Percentiles rank a stretch among this genome's conserved stretches.
These are phyloP conservation scores for Micromonas pusilla DNA, from an alignment of 139 green algal genomes.

Conservation along the genomic window DNA sequence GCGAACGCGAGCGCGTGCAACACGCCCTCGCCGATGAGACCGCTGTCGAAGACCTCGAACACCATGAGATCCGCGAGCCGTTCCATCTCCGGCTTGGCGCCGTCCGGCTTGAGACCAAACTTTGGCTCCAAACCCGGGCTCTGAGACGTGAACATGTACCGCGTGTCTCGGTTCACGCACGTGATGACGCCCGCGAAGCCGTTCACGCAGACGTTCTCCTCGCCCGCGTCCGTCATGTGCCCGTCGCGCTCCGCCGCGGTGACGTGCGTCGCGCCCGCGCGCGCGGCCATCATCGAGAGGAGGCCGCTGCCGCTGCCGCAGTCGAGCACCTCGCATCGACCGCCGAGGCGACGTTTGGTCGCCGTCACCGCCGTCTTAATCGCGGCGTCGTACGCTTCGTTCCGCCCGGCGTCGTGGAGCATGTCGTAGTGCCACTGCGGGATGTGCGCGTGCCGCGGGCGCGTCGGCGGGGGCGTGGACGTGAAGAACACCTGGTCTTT, in stretches of 20 bases:
- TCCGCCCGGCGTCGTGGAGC: constrained; percentile 60
- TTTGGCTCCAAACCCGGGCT: background rate
- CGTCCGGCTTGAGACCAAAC: constrained; percentile 41
- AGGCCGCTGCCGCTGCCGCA: constrained; percentile 63
- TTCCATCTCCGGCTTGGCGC: constrained; percentile 52
- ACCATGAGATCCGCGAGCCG: constrained; percentile 43
- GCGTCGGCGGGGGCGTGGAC: constrained; percentile 20
- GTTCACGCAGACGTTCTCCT: constrained; percentile 59
- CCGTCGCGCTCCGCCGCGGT: constrained; percentile 45
- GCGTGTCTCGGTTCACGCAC: constrained; percentile 55
- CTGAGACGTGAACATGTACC: constrained; percentile 41
- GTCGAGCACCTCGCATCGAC: constrained; percentile 54
- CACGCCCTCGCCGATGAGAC: constrained; percentile 71
- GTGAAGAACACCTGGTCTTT: constrained; percentile 44
- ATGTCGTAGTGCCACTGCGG: constrained; percentile 83
- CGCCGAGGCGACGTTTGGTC: background rate
- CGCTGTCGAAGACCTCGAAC: constrained; percentile 76
- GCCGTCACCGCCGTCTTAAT: constrained; percentile 15
- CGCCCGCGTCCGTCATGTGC: constrained; percentile 63
- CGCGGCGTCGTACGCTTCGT: constrained; percentile 48
- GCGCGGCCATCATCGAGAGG: constrained; percentile 68
- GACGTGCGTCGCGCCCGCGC: constrained; percentile 49
- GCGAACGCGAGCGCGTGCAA: constrained; percentile 57
- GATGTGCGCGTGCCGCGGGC: constrained; percentile 52
- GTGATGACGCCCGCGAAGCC: constrained; percentile 43